Conservation (phyloP, 2,329 filamentous ascomycete species). For the Didymella exigua region DNA sequence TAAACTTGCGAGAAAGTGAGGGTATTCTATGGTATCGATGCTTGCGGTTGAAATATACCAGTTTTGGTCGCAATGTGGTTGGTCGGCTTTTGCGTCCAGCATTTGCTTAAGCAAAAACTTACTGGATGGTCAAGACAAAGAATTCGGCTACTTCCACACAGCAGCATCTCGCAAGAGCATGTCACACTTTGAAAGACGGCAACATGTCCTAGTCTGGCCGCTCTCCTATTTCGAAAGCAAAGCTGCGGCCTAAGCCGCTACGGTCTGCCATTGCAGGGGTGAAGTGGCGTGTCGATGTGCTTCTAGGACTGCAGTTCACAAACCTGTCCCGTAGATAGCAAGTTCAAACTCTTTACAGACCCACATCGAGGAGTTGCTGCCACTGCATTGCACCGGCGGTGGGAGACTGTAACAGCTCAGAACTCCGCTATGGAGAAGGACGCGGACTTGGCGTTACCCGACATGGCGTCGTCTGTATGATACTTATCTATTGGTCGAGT, state of each 20-base stretch:
- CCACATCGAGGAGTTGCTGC: conserved; percentile 21
- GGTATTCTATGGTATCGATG: not conserved
- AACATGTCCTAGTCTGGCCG: conserved; percentile 40
- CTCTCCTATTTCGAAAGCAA: conserved; percentile 26
- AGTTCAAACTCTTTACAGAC: conserved; percentile 18
- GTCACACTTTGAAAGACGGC: conserved; percentile 20
- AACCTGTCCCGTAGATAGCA: conserved; percentile 13
- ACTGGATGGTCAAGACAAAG: conserved; percentile 33
- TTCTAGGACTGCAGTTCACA: conserved; percentile 24
- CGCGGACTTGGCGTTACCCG: conserved; percentile 8
- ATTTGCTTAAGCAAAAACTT: conserved; percentile 25
- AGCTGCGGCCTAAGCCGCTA: conserved; percentile 28
- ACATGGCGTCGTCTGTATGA: not conserved
- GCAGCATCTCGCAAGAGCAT: conserved; percentile 22
- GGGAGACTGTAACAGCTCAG: conserved; percentile 37
- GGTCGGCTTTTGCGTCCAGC: not conserved
- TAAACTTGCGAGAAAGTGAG: not conserved
- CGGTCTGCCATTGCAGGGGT: conserved; percentile 21
- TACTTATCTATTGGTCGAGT: conserved; percentile 14
- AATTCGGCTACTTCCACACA: conserved; percentile 12
- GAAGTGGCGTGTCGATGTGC: conserved; percentile 6
- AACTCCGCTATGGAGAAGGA: conserved; percentile 23
- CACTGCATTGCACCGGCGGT: conserved; percentile 37
- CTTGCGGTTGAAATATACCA: not conserved
- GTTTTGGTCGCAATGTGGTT: not conserved